phyloP scores from a whole-genome alignment of 306 rosid species.

The Inga oerstediana region DNA sequence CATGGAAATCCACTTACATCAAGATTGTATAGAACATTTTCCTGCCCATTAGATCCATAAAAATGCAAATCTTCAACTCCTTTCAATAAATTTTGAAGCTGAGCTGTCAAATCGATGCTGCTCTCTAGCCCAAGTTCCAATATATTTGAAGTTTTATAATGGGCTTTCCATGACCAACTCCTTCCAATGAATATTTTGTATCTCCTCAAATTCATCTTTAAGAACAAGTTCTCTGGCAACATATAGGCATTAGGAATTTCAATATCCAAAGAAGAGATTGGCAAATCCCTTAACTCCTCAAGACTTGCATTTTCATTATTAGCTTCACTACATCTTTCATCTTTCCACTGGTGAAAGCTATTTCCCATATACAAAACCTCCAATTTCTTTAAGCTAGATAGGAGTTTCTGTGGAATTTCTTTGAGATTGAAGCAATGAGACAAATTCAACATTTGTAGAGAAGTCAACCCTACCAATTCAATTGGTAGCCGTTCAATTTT shows the following conservation, averaged over 20 bases:
- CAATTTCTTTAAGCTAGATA: too few relatives aligned
- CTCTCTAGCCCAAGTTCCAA: background rate
- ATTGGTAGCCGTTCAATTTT: background rate
- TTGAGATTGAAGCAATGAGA: background rate
- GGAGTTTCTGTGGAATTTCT: background rate
- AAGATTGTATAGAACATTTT: too few relatives aligned
- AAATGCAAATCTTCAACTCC: background rate
- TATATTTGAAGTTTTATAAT: background rate
- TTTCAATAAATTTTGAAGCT: too few relatives aligned
- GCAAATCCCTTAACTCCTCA: too few relatives aligned
- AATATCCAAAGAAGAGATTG: too few relatives aligned
- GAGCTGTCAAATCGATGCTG: background rate
- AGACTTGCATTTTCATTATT: too few relatives aligned
- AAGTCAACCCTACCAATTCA: background rate
- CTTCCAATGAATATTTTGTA: background rate
- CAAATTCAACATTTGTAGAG: background rate
- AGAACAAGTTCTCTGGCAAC: too few relatives aligned
- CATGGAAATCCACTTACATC: background rate
- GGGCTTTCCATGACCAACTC: accelerated
- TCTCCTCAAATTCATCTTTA: too few relatives aligned
- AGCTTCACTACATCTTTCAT: too few relatives aligned
- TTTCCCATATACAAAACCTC: too few relatives aligned
- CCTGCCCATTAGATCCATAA: background rate
- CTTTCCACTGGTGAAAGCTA: too few relatives aligned
- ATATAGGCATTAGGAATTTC: too few relatives aligned